These are phyloP conservation scores for Trametes coccinea DNA, from an alignment of 768 basidiomycete genomes.

Conservation along the genomic window DNA sequence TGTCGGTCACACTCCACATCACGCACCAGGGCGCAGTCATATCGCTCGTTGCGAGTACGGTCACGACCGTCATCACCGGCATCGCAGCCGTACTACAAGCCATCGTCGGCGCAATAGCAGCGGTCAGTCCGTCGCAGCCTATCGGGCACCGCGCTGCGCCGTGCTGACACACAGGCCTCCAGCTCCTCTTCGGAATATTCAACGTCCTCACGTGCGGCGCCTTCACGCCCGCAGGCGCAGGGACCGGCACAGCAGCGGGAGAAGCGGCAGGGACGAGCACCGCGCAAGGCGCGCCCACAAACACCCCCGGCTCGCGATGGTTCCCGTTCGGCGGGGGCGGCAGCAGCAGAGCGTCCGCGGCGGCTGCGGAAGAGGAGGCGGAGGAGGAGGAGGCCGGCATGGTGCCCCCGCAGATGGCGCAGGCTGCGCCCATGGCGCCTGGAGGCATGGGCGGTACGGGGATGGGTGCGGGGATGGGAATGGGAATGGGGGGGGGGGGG, in stretches of 20 bases:
- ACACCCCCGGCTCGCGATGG: neutral
- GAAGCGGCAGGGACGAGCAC: slow-evolving; percentile 9
- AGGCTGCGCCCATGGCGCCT: neutral
- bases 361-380: neutral
- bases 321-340: neutral
- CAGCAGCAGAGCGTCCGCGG: no score
- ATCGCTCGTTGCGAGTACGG: slow-evolving; percentile 1
- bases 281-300: neutral
- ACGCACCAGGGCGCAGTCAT: neutral
- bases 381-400: neutral
- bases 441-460: neutral
- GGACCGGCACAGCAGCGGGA: slow-evolving; percentile 5
- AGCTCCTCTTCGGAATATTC: slow-evolving; percentile 8
- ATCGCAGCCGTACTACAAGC: slow-evolving; percentile 5
- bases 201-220: slow-evolving; percentile 8
- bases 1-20: neutral
- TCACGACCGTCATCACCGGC: slow-evolving; percentile 7
- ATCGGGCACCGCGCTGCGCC: neutral
- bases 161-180: neutral
- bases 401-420: neutral
- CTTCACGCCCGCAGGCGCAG: slow-evolving; percentile 1
- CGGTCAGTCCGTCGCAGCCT: neutral
- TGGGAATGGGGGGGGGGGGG: neutral
- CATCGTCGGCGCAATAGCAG: slow-evolving; percentile 6
- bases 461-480: neutral